Evolutionary conservation across 1,139 yeast species (phyloP).

Genomic region (Sugiyamaella pinicola): DNA sequence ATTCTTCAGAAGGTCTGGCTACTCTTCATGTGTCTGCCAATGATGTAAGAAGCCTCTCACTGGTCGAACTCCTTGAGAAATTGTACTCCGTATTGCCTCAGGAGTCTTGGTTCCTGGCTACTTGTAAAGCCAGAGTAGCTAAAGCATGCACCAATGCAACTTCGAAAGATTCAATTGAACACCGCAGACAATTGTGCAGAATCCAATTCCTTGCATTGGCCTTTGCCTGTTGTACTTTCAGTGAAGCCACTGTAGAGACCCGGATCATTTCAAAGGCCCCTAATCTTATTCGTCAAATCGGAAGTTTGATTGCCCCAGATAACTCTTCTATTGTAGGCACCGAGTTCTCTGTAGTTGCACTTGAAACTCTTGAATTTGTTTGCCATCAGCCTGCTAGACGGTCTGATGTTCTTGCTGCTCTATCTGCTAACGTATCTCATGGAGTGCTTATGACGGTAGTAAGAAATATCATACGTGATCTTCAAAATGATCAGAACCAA

Average conservation of each 20-base stretch:
- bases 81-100: constrained; percentile 63
- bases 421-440: constrained; percentile 89
- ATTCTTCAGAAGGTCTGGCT: constrained; percentile 33
- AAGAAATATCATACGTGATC: constrained; percentile 58
- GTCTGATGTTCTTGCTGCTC: constrained; percentile 72
- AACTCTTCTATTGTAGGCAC: constrained; percentile 48
- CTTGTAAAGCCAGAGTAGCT: constrained; percentile 62
- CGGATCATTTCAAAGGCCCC: constrained; percentile 76
- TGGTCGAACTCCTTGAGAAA: constrained; percentile 65
- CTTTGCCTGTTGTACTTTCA: constrained; percentile 55
- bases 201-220: constrained; percentile 72
- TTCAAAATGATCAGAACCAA: constrained; percentile 44
- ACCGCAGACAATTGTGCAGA: constrained; percentile 62
- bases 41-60: constrained; percentile 35
- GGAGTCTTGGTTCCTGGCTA: constrained; percentile 64
- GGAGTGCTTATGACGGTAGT: constrained; percentile 77
- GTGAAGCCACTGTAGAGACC: constrained; percentile 56
- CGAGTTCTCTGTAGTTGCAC: constrained; percentile 60
- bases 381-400: constrained; percentile 73
- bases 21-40: constrained; percentile 33
- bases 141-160: constrained; percentile 61
- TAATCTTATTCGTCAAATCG: constrained; percentile 66
- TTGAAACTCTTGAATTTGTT: constrained; percentile 70
- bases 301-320: constrained; percentile 68
- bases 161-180: constrained; percentile 54